phyloP scores from a whole-genome alignment of 768 basidiomycete species.

The Suillus tomentosus region DNA sequence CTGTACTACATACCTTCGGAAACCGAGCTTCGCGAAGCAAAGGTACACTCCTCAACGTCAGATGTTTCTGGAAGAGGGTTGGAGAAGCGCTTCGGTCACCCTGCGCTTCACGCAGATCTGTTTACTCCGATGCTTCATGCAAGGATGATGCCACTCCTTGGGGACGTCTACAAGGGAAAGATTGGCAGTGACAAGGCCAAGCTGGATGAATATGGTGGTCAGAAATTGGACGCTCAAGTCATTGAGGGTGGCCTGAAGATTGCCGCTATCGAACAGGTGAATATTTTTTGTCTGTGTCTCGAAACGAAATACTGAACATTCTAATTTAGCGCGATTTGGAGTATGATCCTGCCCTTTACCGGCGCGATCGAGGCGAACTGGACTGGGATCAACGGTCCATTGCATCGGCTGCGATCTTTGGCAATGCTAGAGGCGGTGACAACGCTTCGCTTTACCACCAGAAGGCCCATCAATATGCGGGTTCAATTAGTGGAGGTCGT shows the following conservation, averaged over 20 bases:
- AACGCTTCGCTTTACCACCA: conserved; percentile 43
- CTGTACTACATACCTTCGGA: conserved; percentile 83
- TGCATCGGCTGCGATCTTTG: conserved; percentile 56
- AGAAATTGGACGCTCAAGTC: conserved; percentile 72
- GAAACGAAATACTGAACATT: conserved; percentile 7
- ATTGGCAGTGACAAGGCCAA: conserved; percentile 63
- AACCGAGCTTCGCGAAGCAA: conserved; percentile 69
- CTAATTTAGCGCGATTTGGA: conserved; percentile 62
- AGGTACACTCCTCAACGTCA: conserved; percentile 75
- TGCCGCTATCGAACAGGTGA: conserved; percentile 76
- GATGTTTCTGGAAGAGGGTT: conserved; percentile 76
- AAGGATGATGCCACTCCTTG: conserved; percentile 78
- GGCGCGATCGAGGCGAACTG: conserved; percentile 78
- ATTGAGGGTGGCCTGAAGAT: conserved; percentile 81
- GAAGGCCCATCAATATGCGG: conserved; percentile 43
- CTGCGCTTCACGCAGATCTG: conserved; percentile 82
- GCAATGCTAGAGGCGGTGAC: conserved; percentile 34
- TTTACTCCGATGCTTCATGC: conserved; percentile 89
- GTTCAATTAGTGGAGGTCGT: conserved; percentile 35
- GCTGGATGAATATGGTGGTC: conserved; percentile 77
- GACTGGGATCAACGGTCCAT: conserved; percentile 89
- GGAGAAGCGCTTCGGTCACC: conserved; percentile 93
- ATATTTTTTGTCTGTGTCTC: conserved; percentile 13
- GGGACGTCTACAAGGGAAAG: conserved; percentile 77
- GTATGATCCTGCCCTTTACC: conserved; percentile 79